Conservation (phyloP, 495 filamentous ascomycete genomes). For the Choiromyces venosus region DNA sequence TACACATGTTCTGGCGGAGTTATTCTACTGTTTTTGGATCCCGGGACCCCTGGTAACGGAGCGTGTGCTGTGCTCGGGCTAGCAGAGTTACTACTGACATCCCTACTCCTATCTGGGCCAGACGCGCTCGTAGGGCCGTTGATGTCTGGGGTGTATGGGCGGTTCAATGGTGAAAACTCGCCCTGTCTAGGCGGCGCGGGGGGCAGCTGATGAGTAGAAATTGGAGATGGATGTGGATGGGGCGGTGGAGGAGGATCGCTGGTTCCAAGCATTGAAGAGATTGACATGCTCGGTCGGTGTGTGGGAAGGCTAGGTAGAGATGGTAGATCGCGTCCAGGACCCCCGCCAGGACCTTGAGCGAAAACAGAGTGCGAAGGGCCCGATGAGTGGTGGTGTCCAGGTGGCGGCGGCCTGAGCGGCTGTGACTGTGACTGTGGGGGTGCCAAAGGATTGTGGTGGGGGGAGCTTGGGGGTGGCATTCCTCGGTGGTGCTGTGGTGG, state of each 20-base stretch:
- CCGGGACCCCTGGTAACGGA: constrained; percentile 25
- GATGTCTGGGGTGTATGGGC: constrained; percentile 71
- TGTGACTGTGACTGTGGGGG: constrained; percentile 29
- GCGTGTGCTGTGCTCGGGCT: constrained; percentile 44
- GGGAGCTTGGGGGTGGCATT: constrained; percentile 38
- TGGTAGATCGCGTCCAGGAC: constrained; percentile 53
- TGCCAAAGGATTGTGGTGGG: constrained; percentile 25
- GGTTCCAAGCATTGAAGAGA: constrained; percentile 72
- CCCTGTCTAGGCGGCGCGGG: constrained; percentile 52
- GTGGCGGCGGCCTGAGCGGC: constrained; percentile 43
- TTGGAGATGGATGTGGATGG: constrained; percentile 50
- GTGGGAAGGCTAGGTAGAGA: constrained; percentile 41
- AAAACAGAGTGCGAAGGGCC: constrained; percentile 50
- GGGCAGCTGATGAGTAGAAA: constrained; percentile 52
- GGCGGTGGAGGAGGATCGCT: constrained; percentile 54
- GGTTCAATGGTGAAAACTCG: constrained; percentile 59
- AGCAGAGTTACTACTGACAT: constrained; percentile 49
- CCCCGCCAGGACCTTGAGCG: constrained; percentile 51
- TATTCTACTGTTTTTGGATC: constrained; percentile 35
- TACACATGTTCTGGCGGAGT: constrained; percentile 55
- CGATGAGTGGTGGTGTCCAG: constrained; percentile 48
- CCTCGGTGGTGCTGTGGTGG: constrained; percentile 34
- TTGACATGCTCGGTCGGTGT: constrained; percentile 67
- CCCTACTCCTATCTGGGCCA: constrained; percentile 45
- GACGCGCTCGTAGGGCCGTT: constrained; percentile 45